Conservation (phyloP, 2,329 filamentous ascomycete genomes). For the Fusarium pilosicola region DNA sequence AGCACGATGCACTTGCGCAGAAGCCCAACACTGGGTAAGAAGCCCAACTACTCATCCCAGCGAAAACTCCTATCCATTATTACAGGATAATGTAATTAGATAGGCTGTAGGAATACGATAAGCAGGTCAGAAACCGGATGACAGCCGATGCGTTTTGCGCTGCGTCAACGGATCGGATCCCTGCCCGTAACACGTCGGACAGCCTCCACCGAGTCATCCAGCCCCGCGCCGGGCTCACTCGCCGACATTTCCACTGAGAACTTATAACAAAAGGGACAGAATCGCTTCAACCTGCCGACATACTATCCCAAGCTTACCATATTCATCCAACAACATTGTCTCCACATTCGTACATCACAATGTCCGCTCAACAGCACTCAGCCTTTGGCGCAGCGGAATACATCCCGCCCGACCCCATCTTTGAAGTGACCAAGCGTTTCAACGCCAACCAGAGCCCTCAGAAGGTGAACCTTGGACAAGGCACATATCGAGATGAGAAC, state of each 20-base stretch:
- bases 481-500: constrained; percentile 52
- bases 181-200: background rate
- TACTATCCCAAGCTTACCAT: background rate
- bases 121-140: background rate
- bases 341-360: background rate
- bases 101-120: background rate
- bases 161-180: background rate
- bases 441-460: constrained; percentile 44
- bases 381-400: constrained; percentile 39
- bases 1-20: background rate
- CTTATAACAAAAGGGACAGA: background rate
- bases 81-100: accelerated
- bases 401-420: constrained; percentile 48
- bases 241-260: background rate
- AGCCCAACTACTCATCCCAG: background rate
- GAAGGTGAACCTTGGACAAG: constrained; percentile 54
- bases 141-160: background rate
- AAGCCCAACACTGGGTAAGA: background rate
- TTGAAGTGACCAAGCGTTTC: constrained; percentile 49
- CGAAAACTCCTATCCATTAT: background rate
- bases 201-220: background rate
- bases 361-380: constrained; percentile 5
- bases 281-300: background rate
- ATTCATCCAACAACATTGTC: background rate
- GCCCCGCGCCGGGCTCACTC: background rate